Evolutionary conservation across 257 asterid species (phyloP).

Genomic region (Ilex aquifolium): DNA sequence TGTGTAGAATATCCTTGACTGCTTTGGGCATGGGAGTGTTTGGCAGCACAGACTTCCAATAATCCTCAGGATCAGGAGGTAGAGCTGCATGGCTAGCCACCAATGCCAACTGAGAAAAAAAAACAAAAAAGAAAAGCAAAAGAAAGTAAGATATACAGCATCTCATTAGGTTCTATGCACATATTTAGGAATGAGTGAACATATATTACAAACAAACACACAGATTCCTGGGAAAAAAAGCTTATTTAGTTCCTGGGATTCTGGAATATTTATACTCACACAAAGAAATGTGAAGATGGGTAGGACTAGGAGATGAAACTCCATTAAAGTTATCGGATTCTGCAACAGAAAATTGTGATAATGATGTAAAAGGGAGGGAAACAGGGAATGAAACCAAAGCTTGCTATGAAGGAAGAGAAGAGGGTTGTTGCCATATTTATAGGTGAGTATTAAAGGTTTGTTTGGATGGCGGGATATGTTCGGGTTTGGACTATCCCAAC

Average conservation of each 20-base stretch:
- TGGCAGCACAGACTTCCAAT: slow-evolving; percentile 71
- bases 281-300: slow-evolving; percentile 42
- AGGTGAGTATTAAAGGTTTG: too few species aligned
- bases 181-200: neutral
- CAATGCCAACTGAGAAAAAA: slow-evolving; percentile 36
- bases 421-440: too few species aligned
- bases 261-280: slow-evolving; percentile 38
- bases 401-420: too few species aligned
- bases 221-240: neutral
- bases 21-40: slow-evolving; percentile 70
- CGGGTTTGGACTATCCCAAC: too few species aligned
- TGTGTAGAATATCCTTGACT: slow-evolving; percentile 46
- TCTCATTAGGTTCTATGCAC: neutral
- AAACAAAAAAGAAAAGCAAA: neutral
- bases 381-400: too few species aligned
- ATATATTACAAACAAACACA: neutral
- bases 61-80: slow-evolving; percentile 32
- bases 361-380: neutral
- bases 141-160: neutral
- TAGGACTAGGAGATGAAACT: slow-evolving; percentile 43
- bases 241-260: neutral
- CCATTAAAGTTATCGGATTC: slow-evolving; percentile 25
- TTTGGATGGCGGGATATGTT: too few species aligned
- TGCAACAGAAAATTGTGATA: neutral
- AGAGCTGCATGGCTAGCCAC: slow-evolving; percentile 59